These are phyloP conservation scores for Mariannaea elegans DNA, from an alignment of 2,329 filamentous ascomycete genomes.

Conservation along the genomic window DNA sequence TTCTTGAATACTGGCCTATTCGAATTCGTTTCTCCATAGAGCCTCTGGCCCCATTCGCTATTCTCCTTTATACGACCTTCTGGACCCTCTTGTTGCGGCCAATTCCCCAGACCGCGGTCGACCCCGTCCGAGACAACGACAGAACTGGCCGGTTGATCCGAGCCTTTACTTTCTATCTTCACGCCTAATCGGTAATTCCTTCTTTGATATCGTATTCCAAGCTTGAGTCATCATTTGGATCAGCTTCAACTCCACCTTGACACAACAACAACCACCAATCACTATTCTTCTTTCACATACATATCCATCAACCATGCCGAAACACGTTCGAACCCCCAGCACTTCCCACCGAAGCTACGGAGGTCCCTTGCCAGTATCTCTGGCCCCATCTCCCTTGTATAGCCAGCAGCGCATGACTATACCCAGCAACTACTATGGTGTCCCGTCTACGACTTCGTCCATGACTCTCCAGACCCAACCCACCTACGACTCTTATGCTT, in stretches of 20 bases:
- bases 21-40: conserved; percentile 21
- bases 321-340: conserved; percentile 54
- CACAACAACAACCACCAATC: conserved; percentile 6
- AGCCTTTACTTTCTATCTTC: conserved; percentile 31
- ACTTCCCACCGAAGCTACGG: conserved; percentile 42
- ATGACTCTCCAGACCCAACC: conserved; percentile 44
- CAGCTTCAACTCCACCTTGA: conserved; percentile 21
- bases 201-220: conserved; percentile 21
- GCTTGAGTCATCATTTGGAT: conserved; percentile 18
- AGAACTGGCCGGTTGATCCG: conserved; percentile 40
- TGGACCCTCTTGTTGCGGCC: conserved; percentile 29
- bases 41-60: conserved; percentile 19
- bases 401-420: conserved; percentile 53
- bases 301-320: conserved; percentile 52
- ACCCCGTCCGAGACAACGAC: conserved; percentile 23
- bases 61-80: conserved; percentile 14
- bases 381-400: conserved; percentile 54
- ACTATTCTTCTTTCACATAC: not conserved
- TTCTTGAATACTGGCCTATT: conserved; percentile 32
- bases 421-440: conserved; percentile 51
- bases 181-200: conserved; percentile 40
- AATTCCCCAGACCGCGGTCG: conserved; percentile 31
- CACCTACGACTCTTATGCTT: conserved; percentile 51
- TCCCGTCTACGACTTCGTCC: conserved; percentile 46
- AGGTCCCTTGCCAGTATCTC: conserved; percentile 48